Base-by-base conservation (phyloP, 2,329 filamentous ascomycete species). In the Aspergillus latus region DNA sequence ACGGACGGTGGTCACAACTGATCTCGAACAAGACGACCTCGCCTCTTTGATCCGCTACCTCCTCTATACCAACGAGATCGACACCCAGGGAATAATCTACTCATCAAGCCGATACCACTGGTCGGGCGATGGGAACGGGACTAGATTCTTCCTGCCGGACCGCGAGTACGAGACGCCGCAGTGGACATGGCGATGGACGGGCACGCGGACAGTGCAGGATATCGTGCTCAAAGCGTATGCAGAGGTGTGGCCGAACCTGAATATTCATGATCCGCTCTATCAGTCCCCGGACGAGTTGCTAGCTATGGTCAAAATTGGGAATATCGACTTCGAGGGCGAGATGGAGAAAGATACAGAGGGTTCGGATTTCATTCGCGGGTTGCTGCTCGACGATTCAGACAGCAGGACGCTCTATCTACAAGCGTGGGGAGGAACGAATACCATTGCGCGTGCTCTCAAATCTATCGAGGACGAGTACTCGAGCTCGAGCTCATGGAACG, bases 21-120 rank as follows among this genome's bases (percentile, higher is more conserved):
- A 52, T 16, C 26, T 52, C 13, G 49, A 52, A 10, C 49, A 52
- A 36, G 49, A 52, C 49, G 49, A 52, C 15, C 42, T 52, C 7
- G 49, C 49, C 37, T 54, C 52, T 1, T 28, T 54, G 3, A 48
- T 54, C 28, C 52, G 52, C 5, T 54, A 54, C 44, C 52, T 54
- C 11, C 52, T 54, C 28, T 54, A 54, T 34, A 48, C 52, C 7
- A 54, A 54, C 26, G 52, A 54, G 11, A n/a, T 54, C 21, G 52
- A 54, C 34, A 54, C 36, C 11, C 52, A 48, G 11, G 52, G 43
- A 13, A 37, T 54, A 34, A 40, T 48, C 36, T 54, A 48, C 16
- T 42, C 32, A 6, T 54, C 52, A 16, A 52, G 49, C 7, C 29
- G 30, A 6, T 45, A 36, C 30, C 49, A 52, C 11, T 52, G 49